Evolutionary conservation across 805 yeast species (phyloP), one percentile per base, ranked within the genome.

Genomic region (Candida odintsovae): DNA sequence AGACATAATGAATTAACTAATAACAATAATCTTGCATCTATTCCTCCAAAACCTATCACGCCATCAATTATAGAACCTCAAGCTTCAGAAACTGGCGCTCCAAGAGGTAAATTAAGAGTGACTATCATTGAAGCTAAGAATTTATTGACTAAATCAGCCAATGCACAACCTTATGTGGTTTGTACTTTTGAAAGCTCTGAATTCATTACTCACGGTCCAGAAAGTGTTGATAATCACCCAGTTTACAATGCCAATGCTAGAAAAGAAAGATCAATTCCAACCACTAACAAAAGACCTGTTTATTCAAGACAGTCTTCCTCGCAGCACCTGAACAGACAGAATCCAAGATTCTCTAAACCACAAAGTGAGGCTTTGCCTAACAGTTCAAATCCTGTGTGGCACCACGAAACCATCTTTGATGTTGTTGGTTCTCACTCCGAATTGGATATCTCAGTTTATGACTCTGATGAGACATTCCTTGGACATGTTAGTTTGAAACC

Each of bases 111-210:
- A 63, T 74, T 92, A 44, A 80, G 81, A 57, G 90, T 94, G 41
- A 80, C 79, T 29, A 88, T 92, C 50, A 70, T 86, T 23, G 92
- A 88, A 65, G 97, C 96, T 2, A 76, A 73, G 48, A 83, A 82
- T 55, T 73, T 92, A 51, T 68, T 74, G 38, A 77, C 82, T 29
- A 72, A 75, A 40, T 66, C 80, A 5, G 67, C 73, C 37, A 68
- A 71, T 59, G 62, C 92, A 4, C 86, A 78, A 55, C 97, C 96
- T 3, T 85, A 90, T 64, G 96, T 87, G 18, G 96, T 90, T 33
- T 87, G 95, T 65, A 85, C 95, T 11, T 90, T 86, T 70, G 96
- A 89, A 63, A 83, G 92, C 50, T 83, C 95, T 1, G 98, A 94
- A 68, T 86, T 83, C 53, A 90, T 92, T 49, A 82, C 96, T 22